phyloP scores from a whole-genome alignment of 768 basidiomycete genomes.

The Astraeus odoratus region DNA sequence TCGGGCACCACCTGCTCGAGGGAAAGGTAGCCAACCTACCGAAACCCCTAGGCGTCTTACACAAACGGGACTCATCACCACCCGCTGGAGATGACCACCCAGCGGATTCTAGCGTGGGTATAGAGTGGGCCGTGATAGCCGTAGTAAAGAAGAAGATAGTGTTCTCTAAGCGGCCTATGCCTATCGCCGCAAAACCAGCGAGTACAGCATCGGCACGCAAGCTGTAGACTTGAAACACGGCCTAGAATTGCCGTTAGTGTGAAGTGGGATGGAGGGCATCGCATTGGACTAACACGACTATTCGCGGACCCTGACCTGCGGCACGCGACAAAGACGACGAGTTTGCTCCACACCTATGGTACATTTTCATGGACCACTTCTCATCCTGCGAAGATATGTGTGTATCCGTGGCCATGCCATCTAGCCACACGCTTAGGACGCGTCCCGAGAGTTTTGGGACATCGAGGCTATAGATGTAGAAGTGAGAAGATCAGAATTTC shows the following conservation, averaged over 20 bases:
- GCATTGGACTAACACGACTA: too few relatives aligned
- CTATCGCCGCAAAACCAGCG: slow-evolving; percentile 36
- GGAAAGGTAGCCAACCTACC: slow-evolving; percentile 70
- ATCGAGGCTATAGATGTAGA: too few relatives aligned
- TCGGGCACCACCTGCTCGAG: slow-evolving; percentile 89
- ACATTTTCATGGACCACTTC: too few relatives aligned
- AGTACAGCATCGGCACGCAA: slow-evolving; percentile 15
- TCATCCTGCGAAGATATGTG: too few relatives aligned
- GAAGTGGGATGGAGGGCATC: too few relatives aligned
- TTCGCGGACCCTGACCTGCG: too few relatives aligned
- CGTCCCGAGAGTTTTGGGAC: too few relatives aligned
- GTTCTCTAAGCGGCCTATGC: slow-evolving; percentile 80
- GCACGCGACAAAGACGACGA: neutral
- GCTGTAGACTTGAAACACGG: slow-evolving; percentile 6
- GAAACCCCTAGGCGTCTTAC: slow-evolving; percentile 78
- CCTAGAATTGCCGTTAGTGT: too few relatives aligned
- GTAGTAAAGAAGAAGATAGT: slow-evolving; percentile 77
- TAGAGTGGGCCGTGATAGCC: slow-evolving; percentile 54
- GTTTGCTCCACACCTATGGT: too few relatives aligned
- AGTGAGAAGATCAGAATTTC: too few relatives aligned
- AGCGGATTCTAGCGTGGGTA: neutral
- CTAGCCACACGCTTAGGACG: too few relatives aligned
- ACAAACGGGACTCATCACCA: slow-evolving; percentile 19
- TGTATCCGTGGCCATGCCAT: too few relatives aligned
- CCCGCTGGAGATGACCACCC: neutral